Evolutionary conservation across 257 asterid species (phyloP).

Genomic region (Przewalskia tangutica): DNA sequence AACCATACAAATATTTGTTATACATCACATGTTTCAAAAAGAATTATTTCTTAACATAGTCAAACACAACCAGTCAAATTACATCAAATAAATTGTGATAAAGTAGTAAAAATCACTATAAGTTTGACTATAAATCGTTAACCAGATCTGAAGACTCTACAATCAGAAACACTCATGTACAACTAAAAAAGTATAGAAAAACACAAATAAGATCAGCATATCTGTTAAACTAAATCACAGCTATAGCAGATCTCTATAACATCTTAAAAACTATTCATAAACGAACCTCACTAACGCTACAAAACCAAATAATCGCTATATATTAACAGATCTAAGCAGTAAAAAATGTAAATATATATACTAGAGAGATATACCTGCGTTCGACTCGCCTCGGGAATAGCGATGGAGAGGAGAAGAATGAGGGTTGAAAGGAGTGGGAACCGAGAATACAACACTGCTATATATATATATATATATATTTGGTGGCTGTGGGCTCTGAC

Average conservation of each 20-base stretch:
- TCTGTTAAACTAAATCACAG: not conserved
- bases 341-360: not conserved
- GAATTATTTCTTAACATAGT: not conserved
- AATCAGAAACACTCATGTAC: not conserved
- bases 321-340: not conserved
- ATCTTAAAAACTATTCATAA: not conserved
- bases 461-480: not conserved
- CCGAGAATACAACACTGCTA: too few species aligned
- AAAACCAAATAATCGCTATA: not conserved
- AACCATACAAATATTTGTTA: not conserved
- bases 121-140: not conserved
- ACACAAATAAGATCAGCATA: not conserved
- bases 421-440: too few species aligned
- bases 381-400: conserved; percentile 24
- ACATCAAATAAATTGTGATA: too few species aligned
- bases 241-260: not conserved
- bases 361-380: conserved; percentile 18
- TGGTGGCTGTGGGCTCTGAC: not conserved
- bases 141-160: not conserved
- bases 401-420: not conserved
- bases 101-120: not conserved
- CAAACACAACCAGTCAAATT: not conserved
- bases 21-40: not conserved
- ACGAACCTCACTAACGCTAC: not conserved
- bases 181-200: not conserved